phyloP scores from a whole-genome alignment of 2,329 filamentous ascomycete species.

The Exophiala sp. region DNA sequence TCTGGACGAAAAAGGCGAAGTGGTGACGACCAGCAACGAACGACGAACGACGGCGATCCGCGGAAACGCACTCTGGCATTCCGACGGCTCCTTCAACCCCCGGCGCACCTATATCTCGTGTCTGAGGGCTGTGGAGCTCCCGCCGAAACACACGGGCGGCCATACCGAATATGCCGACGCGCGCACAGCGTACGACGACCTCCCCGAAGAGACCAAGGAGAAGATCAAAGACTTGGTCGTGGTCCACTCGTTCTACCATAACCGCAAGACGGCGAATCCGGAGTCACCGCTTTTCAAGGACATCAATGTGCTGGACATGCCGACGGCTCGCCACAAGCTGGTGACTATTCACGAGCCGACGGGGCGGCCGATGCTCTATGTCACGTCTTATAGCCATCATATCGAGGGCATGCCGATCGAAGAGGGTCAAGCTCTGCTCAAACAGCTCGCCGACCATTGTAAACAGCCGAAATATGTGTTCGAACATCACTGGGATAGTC shows the following conservation, averaged over 20 bases:
- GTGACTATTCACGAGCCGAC: constrained; percentile 49
- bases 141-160: constrained; percentile 45
- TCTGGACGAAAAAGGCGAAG: constrained; percentile 43
- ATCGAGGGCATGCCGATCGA: constrained; percentile 41
- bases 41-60: constrained; percentile 25
- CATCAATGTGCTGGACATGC: constrained; percentile 38
- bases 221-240: constrained; percentile 44
- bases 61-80: constrained; percentile 51
- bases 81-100: constrained; percentile 53
- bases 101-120: constrained; percentile 50
- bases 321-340: constrained; percentile 45
- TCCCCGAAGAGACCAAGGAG: constrained; percentile 35
- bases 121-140: constrained; percentile 47
- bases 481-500: constrained; percentile 44
- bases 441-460: constrained; percentile 39
- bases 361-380: constrained; percentile 49
- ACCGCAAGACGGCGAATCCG: constrained; percentile 45
- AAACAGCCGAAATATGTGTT: constrained; percentile 45
- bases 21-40: constrained; percentile 30
- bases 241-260: constrained; percentile 49
- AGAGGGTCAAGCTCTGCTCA: constrained; percentile 36
- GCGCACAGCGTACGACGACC: constrained; percentile 46
- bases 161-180: constrained; percentile 52
- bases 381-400: constrained; percentile 50
- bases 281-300: constrained; percentile 36